Conservation (phyloP, 495 filamentous ascomycete genomes). For the Chaetomium cochliodes region DNA sequence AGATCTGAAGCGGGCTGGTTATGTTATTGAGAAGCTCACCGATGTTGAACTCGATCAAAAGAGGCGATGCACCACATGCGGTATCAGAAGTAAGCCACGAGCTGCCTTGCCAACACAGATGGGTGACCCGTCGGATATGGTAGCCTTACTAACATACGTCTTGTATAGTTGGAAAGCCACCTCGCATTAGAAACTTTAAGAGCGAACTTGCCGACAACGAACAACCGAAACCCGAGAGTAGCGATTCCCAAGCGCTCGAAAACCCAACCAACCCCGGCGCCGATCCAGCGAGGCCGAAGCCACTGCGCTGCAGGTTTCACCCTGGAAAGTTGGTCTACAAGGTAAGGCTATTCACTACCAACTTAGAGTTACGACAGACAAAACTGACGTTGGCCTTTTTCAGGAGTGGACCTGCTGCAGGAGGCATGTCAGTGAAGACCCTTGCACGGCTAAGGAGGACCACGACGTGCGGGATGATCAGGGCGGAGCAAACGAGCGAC, state of each 20-base stretch:
- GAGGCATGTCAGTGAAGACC: neutral
- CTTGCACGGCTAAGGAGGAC: conserved; percentile 1
- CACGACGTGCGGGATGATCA: neutral
- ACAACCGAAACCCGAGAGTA: neutral
- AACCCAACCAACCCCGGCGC: neutral
- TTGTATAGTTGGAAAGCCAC: neutral
- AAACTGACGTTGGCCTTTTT: neutral
- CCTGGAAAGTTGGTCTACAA: neutral
- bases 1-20: conserved; percentile 1
- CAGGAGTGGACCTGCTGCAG: conserved; percentile 21
- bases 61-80: conserved; percentile 14
- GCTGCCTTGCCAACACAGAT: neutral
- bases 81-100: conserved; percentile 4
- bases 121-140: neutral
- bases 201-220: neutral
- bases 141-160: neutral
- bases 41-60: conserved; percentile 1
- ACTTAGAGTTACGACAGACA: neutral
- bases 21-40: conserved; percentile 1
- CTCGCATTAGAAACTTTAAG: neutral
- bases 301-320: neutral
- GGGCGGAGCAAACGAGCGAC: neutral
- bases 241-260: neutral
- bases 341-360: neutral
- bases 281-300: neutral